Evolutionary conservation across 75 land plant genomes (phyloP).

Genomic region (Sequoia sempervirens): DNA sequence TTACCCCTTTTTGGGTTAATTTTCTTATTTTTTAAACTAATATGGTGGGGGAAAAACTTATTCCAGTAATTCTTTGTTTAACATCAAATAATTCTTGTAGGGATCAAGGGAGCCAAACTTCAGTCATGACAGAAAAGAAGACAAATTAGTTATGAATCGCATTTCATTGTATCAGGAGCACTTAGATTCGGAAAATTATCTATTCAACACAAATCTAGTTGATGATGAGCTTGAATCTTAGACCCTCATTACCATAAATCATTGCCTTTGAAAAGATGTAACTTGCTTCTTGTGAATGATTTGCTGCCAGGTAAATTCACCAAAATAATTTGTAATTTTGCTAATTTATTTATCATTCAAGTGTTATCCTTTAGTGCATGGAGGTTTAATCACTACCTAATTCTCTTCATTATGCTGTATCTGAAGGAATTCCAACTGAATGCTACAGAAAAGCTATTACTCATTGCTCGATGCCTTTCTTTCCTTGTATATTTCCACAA

Average conservation of each 20-base stretch:
- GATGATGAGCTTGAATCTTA: neutral
- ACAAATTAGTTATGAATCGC: neutral
- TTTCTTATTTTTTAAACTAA: neutral
- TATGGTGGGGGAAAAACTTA: neutral
- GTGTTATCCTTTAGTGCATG: neutral
- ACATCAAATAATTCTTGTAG: neutral
- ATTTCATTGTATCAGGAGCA: constrained; percentile 10
- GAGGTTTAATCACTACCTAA: neutral
- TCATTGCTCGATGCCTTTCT: neutral
- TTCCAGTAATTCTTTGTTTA: neutral
- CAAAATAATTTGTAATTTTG: neutral
- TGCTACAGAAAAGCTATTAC: neutral
- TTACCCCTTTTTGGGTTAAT: neutral
- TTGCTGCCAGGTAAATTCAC: neutral
- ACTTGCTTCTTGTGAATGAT: neutral
- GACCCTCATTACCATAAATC: neutral
- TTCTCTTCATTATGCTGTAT: neutral
- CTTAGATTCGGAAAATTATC: constrained; percentile 12
- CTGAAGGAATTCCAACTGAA: neutral
- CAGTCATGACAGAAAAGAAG: neutral
- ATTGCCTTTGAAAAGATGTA: neutral
- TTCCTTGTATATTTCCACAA: neutral
- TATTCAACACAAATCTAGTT: neutral
- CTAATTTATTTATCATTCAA: neutral
- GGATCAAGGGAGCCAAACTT: constrained; percentile 1